phyloP scores from a whole-genome alignment of 2,329 filamentous ascomycete species.

The Cladobotryum mycophilum region DNA sequence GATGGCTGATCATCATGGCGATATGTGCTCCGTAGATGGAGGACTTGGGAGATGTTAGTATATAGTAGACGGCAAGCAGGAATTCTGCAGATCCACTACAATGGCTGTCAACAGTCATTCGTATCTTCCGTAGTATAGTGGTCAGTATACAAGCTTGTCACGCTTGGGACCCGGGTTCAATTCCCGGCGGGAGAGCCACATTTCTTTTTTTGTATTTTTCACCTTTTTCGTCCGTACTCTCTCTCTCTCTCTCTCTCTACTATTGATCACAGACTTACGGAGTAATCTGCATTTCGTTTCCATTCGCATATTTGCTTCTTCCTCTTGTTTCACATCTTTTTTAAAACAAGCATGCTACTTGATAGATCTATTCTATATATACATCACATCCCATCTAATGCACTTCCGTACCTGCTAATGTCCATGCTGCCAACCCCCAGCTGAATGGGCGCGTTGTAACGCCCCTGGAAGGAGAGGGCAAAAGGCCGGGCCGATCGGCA shows the following conservation, averaged over 20 bases:
- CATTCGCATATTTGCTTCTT: conserved; percentile 5
- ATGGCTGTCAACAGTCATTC: conserved; percentile 7
- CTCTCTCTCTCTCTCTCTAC: no score
- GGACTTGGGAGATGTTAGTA: not conserved
- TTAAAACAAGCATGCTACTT: not conserved
- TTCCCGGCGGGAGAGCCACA: conserved; percentile 19
- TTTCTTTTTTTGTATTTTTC: conserved; percentile 7
- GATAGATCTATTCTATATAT: no score
- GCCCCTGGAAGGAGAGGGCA: not conserved
- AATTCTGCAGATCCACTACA: conserved; percentile 6
- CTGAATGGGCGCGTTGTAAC: no score
- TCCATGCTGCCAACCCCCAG: no score
- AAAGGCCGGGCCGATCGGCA: conserved; percentile 10
- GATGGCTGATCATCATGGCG: not conserved
- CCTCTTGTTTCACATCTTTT: not conserved
- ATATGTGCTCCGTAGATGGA: no score
- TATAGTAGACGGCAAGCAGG: rapidly evolving
- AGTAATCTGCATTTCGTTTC: not conserved
- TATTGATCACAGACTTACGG: no score
- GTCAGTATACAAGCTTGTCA: conserved; percentile 21
- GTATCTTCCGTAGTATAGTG: conserved; percentile 19
- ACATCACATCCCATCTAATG: no score
- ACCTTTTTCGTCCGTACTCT: not conserved
- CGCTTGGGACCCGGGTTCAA: conserved; percentile 21
- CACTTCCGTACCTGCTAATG: no score